These are phyloP conservation scores for Meripilus lineatus DNA, from an alignment of 1,284 basidiomycete genomes.

Conservation along the genomic window DNA sequence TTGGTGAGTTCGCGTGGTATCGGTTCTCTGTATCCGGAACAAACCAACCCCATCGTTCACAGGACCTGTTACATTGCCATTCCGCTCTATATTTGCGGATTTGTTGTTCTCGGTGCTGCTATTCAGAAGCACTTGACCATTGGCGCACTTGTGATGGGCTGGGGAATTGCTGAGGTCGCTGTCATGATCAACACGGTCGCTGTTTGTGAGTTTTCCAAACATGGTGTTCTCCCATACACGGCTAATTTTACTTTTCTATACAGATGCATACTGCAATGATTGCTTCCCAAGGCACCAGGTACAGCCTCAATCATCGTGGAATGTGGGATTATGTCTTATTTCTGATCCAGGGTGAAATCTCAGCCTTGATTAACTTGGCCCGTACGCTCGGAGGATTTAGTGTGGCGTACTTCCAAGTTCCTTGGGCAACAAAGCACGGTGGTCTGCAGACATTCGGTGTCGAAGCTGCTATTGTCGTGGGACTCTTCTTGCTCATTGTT, in stretches of 20 bases:
- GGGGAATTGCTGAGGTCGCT: conserved; percentile 58
- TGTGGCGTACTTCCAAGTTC: conserved; percentile 61
- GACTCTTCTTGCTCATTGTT: conserved; percentile 45
- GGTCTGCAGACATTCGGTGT: conserved; percentile 54
- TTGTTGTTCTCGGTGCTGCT: conserved; percentile 53
- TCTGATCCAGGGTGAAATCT: conserved; percentile 44
- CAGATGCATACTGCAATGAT: conserved; percentile 49
- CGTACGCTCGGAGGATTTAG: conserved; percentile 57
- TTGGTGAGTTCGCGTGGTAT: conserved; percentile 47
- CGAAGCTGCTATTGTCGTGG: conserved; percentile 36
- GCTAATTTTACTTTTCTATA: neutral
- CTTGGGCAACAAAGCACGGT: conserved; percentile 51
- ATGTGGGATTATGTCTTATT: neutral
- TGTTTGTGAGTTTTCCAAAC: conserved; percentile 38
- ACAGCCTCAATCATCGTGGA: neutral
- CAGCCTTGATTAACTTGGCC: conserved; percentile 54
- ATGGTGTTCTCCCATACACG: conserved; percentile 3
- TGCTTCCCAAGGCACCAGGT: conserved; percentile 48
- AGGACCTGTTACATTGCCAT: conserved; percentile 65
- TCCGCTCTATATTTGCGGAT: conserved; percentile 60
- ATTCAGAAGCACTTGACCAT: conserved; percentile 54
- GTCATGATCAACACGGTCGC: conserved; percentile 66
- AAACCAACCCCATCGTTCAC: neutral
- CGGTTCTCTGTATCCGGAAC: neutral
- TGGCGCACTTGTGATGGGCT: conserved; percentile 57